Evolutionary conservation across 495 filamentous ascomycete species (phyloP), one percentile per base, ranked within the genome.

Genomic region (Ramalina intermedia): DNA sequence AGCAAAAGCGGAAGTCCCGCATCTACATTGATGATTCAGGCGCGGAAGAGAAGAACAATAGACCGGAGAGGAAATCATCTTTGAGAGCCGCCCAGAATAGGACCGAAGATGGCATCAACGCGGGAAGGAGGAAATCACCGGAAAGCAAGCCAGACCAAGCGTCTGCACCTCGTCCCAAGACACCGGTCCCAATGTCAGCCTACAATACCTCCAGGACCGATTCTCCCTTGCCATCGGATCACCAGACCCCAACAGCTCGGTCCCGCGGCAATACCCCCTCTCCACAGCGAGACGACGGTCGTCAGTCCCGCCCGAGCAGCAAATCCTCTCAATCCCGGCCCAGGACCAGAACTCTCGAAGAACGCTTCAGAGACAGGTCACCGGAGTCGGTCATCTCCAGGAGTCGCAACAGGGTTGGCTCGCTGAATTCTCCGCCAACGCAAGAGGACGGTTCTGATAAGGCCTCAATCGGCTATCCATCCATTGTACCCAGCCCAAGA

Each of bases 31-130:
- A 55, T 33, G 57, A 59, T n/a, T 43, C 42, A 17, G 48, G 45
- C 11, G 52, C 26, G 20, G 29, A 48, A 12, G 41, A 66, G 20
- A 64, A 74, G 55, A 68, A 73, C 59, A 64, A 70, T 17, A 65
- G 71, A 29, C 58, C 72, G 1, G 74, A 71, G 61, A 76, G 73
- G 51, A 72, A 75, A 52, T 69, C 70, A 16, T 72, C 71, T 17
- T 75, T 72, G 6, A 66, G 65, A 68, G 17, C 63, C 72, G 56
- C 69, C 72, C 58, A 66, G 70, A 16, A 63, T 69, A 43, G 55
- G 69, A 4, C 71, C 70, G 61, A 73, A 73, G 50, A 69, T 72
- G 50, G 69, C 68, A 16, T 73, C 72, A 23, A 73, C 71, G 5
- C 65, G 64, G 66, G 61, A 47, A 69, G 71, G 38, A 66, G 63